Evolutionary conservation across 345 rosid genomes (phyloP).

Genomic region (Salix exigua): DNA sequence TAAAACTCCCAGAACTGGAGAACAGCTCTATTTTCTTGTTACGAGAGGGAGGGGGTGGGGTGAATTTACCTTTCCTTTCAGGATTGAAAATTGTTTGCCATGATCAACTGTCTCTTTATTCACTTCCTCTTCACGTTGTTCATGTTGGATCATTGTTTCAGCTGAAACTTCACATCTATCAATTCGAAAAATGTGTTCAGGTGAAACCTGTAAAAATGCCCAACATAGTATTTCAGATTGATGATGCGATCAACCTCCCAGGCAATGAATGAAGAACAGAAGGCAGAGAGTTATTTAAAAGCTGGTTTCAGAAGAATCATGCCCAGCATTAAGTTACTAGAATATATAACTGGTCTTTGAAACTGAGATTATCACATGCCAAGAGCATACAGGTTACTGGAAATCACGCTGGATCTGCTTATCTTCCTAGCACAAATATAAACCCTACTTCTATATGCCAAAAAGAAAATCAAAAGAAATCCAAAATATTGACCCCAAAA

Average conservation of each 20-base stretch:
- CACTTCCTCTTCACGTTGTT: conserved; percentile 42
- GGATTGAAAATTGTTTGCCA: conserved; percentile 34
- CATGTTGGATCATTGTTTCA: conserved; percentile 30
- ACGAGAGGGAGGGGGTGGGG: conserved; percentile 1
- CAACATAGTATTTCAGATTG: conserved; percentile 9
- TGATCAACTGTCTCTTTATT: conserved; percentile 38
- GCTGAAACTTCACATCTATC: conserved; percentile 56
- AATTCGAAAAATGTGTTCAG: conserved; percentile 59
- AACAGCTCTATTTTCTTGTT: not conserved
- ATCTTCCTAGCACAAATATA: not conserved
- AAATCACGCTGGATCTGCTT: not conserved
- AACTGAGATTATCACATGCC: not conserved
- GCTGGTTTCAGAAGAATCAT: not conserved
- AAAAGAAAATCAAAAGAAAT: not conserved
- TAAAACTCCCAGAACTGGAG: not conserved
- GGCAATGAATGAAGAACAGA: not conserved
- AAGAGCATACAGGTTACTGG: not conserved
- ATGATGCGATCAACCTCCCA: not conserved
- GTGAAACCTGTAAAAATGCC: conserved; percentile 62
- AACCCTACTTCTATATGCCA: not conserved
- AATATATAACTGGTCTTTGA: not conserved
- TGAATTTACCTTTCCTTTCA: conserved; percentile 50
- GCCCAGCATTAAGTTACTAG: not conserved
- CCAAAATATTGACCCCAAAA: not conserved
- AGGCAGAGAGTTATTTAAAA: not conserved